These are phyloP conservation scores for Marasmius tenuissimus DNA, from an alignment of 1,284 basidiomycete genomes.

Conservation along the genomic window DNA sequence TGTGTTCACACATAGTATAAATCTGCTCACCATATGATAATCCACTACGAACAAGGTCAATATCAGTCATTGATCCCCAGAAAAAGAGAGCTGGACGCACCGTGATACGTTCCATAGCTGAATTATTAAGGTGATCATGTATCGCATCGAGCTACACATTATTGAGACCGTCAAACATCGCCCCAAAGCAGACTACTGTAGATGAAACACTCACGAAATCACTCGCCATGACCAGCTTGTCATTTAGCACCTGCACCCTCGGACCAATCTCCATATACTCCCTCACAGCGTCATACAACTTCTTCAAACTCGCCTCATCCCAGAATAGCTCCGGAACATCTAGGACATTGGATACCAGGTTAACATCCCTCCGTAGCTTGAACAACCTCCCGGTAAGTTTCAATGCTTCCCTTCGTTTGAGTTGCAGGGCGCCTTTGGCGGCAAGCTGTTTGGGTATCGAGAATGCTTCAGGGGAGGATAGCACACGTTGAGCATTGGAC, in stretches of 20 bases:
- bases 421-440: constrained; percentile 72
- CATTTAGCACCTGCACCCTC: constrained; percentile 86
- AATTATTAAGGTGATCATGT: constrained; percentile 91
- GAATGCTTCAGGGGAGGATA: constrained; percentile 74
- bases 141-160: constrained; percentile 82
- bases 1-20: background rate
- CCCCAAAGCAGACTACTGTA: background rate
- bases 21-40: constrained; percentile 79
- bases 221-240: constrained; percentile 84
- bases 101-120: constrained; percentile 90
- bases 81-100: background rate
- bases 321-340: constrained; percentile 96
- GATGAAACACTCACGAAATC: constrained; percentile 66
- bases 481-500: constrained; percentile 74
- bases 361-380: constrained; percentile 88
- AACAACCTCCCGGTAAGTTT: constrained; percentile 88
- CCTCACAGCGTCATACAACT: constrained; percentile 89
- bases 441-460: constrained; percentile 89
- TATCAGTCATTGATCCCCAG: background rate
- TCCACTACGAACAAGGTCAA: constrained; percentile 52
- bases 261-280: constrained; percentile 94
- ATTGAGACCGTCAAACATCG: constrained; percentile 11
- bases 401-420: constrained; percentile 83
- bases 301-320: constrained; percentile 89
- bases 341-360: constrained; percentile 91